A percentile compares a stretch with the other conserved stretches of the same genome.
Conservation (phyloP, 2,329 filamentous ascomycete species). For the Trichoderma oligosporum region DNA sequence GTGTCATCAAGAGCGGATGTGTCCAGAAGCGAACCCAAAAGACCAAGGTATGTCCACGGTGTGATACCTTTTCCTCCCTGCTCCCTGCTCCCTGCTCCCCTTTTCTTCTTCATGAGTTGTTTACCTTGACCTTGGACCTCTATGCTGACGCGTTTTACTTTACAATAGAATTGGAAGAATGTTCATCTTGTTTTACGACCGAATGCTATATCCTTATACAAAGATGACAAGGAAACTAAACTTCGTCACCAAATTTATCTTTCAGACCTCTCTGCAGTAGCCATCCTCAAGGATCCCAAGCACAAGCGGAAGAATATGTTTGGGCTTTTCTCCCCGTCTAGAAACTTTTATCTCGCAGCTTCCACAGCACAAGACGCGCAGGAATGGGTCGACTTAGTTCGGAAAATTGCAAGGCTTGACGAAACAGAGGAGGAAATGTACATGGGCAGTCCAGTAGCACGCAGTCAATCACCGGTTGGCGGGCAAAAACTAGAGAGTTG, state of each 20-base stretch:
- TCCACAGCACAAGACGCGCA: constrained; percentile 68
- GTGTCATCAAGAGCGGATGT: constrained; percentile 83
- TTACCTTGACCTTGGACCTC: no score
- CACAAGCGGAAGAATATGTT: constrained; percentile 84
- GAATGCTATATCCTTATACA: constrained; percentile 88
- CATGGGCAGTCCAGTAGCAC: constrained; percentile 60
- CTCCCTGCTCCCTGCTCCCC: no score
- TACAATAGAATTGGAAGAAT: constrained; percentile 74
- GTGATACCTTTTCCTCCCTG: neutral
- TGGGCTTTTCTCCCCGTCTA: constrained; percentile 83
- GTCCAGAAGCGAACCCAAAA: constrained; percentile 87
- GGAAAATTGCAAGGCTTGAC: constrained; percentile 75
- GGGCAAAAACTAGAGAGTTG: constrained; percentile 9
- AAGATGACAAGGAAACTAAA: constrained; percentile 83
- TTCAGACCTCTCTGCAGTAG: constrained; percentile 86
- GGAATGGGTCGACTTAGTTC: constrained; percentile 81
- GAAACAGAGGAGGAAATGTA: constrained; percentile 85
- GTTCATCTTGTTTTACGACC: constrained; percentile 87
- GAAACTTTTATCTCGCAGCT: constrained; percentile 88
- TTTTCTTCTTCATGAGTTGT: constrained; percentile 16
- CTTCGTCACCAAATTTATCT: constrained; percentile 84
- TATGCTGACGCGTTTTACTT: constrained; percentile 22
- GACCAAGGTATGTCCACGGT: constrained; percentile 67
- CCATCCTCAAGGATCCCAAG: constrained; percentile 83
- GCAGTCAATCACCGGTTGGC: constrained; percentile 40